A percentile compares a stretch with the other conserved stretches of the same genome.
These are phyloP conservation scores for Ophiosphaerella korrae DNA, from an alignment of 2,329 filamentous ascomycete species.

Conservation along the genomic window DNA sequence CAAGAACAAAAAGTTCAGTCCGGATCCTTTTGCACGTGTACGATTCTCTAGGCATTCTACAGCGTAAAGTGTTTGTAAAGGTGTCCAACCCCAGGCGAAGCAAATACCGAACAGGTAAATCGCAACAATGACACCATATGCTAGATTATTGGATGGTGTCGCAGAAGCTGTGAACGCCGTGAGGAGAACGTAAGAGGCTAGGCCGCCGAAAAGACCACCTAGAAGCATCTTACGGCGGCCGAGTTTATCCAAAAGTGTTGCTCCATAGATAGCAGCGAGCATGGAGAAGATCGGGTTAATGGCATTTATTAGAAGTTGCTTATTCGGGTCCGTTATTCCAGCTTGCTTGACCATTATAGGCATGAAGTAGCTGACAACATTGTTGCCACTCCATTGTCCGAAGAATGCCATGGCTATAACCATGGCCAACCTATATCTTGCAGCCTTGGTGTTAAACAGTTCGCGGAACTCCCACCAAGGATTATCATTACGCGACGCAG, in stretches of 20 bases:
- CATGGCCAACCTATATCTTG: conserved; percentile 44
- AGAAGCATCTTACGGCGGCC: conserved; percentile 46
- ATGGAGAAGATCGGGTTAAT: conserved; percentile 49
- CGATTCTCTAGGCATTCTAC: conserved; percentile 48
- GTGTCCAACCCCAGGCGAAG: conserved; percentile 50
- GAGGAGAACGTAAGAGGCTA: conserved; percentile 42
- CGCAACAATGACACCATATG: conserved; percentile 48
- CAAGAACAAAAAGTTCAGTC: conserved; percentile 41
- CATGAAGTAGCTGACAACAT: conserved; percentile 43
- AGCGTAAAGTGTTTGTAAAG: conserved; percentile 47
- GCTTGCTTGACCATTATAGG: conserved; percentile 42
- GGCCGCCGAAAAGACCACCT: conserved; percentile 41
- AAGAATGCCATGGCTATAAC: conserved; percentile 51
- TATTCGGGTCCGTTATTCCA: conserved; percentile 43
- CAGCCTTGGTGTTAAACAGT: conserved; percentile 37
- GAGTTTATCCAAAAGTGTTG: conserved; percentile 40
- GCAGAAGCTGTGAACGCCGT: conserved; percentile 45
- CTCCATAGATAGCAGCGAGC: conserved; percentile 47
- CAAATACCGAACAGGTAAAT: conserved; percentile 50
- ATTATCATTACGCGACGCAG: conserved; percentile 36
- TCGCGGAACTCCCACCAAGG: conserved; percentile 45
- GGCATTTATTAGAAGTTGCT: conserved; percentile 49
- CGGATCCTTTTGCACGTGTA: conserved; percentile 46
- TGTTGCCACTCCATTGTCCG: conserved; percentile 50
- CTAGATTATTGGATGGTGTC: conserved; percentile 27